These are phyloP conservation scores for Zygotorulaspora florentina DNA, from an alignment of 805 yeast species.

Conservation along the genomic window DNA sequence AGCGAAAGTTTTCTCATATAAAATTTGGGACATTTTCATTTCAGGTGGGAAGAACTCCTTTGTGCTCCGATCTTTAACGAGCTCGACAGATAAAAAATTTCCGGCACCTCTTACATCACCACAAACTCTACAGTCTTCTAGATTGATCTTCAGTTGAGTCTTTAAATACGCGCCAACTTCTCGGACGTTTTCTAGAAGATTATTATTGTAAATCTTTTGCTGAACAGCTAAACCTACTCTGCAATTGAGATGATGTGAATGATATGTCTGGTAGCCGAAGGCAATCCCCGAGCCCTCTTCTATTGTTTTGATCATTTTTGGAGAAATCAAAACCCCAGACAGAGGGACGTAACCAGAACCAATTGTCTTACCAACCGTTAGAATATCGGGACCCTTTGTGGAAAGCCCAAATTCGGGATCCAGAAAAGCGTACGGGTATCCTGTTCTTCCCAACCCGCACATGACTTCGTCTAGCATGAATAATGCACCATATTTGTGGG, in stretches of 20 bases:
- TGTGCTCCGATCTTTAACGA: constrained; percentile 31
- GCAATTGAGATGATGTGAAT: constrained; percentile 41
- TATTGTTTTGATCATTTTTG: constrained; percentile 33
- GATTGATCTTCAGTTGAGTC: constrained; percentile 29
- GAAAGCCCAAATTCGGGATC: constrained; percentile 36
- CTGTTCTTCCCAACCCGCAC: constrained; percentile 48
- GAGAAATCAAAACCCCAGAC: constrained; percentile 39
- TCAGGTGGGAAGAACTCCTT: constrained; percentile 3
- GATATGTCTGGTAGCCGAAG: constrained; percentile 44
- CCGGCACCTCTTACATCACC: constrained; percentile 59
- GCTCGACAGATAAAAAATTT: constrained; percentile 50
- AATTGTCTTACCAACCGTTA: constrained; percentile 42
- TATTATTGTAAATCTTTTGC: constrained; percentile 32
- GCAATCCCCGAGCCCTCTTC: constrained; percentile 38
- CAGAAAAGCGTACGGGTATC: constrained; percentile 3
- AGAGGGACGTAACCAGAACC: constrained; percentile 43
- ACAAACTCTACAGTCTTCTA: constrained; percentile 35
- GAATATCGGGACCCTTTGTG: constrained; percentile 41
- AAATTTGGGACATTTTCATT: constrained; percentile 1
- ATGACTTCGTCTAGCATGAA: constrained; percentile 48
- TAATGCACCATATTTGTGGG: constrained; percentile 45
- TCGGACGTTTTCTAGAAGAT: constrained; percentile 38
- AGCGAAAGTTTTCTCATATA: constrained; percentile 1
- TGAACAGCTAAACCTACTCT: constrained; percentile 43
- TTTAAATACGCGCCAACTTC: constrained; percentile 39